Base-by-base conservation (phyloP, 1,284 basidiomycete species). In the Neolentinus lepideus region DNA sequence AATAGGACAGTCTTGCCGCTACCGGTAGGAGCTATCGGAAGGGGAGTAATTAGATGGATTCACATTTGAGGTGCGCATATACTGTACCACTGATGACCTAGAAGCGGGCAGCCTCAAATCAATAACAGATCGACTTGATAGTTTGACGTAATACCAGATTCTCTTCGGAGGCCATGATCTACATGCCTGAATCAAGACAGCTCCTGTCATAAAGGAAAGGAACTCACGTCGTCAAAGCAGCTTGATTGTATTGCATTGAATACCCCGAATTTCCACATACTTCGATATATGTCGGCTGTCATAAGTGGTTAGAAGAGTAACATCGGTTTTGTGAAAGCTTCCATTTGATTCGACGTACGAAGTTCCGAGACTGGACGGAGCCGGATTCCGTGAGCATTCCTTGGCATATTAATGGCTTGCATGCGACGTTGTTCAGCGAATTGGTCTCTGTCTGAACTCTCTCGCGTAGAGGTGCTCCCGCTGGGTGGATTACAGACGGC, bases 1-100 rank as follows among this genome's bases (percentile, higher is more conserved):
- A 99, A 99, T 6, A 98, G 71, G 0, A 90, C 92, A 0, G 95
- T 94, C 71, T 97, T 97, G 25, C 94, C 94, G 50, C 92, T 90
- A 24, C 94, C 92, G 6, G 94, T 97, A 0, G 94, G 94, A 1
- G 94, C 94, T 87, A 65, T 26, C 54, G 52, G 12, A n/a, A n/a
- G n/a, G n/a, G 38, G 16, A 9, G 22, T 24, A 8, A 24, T 22
- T 35, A 14, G 25, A 52, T 43, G 22, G 27, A 35, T 43, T 51
- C 48, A 31, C 31, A 52, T n/a, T 55, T 53, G 53, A 38, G 55
- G 45, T 58, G 51, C 62, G 56, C 19, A 46, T 53, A 29, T 26
- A 45, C 11, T 29, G 53, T 45, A 92, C 90, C 88, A 61, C 88
- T 90, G 35, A 92, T 81, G 52, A 93, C 85, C 81, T 93, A 55